A percentile compares a stretch with the other conserved stretches of the same genome.
These are phyloP conservation scores for Candida nitratophila DNA, from an alignment of 805 yeast species.

Conservation along the genomic window DNA sequence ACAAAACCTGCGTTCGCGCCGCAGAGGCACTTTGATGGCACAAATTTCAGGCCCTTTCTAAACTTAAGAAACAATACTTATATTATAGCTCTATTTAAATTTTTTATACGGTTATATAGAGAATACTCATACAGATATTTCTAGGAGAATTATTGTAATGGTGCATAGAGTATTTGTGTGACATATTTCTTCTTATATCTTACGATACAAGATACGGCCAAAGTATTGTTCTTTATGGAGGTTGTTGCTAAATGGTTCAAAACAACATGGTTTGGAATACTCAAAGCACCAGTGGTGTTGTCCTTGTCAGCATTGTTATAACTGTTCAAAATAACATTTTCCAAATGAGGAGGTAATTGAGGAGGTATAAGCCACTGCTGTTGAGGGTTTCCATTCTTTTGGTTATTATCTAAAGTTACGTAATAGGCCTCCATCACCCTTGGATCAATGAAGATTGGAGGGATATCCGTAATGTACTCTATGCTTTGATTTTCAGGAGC, in stretches of 20 bases:
- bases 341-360: slow-evolving; percentile 93
- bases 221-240: slow-evolving; percentile 84
- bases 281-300: slow-evolving; percentile 82
- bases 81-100: no score
- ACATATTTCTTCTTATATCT: slow-evolving; percentile 84
- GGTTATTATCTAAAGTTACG: slow-evolving; percentile 64
- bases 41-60: no score
- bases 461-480: slow-evolving; percentile 61
- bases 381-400: slow-evolving; percentile 44
- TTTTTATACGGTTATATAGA: no score
- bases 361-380: slow-evolving; percentile 76
- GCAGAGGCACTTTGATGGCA: neutral
- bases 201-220: slow-evolving; percentile 88
- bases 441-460: slow-evolving; percentile 80
- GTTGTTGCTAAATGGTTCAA: slow-evolving; percentile 94
- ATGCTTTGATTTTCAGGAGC: slow-evolving; percentile 19
- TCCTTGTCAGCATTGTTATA: slow-evolving; percentile 56
- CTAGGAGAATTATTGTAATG: slow-evolving; percentile 41
- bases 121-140: no score
- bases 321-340: slow-evolving; percentile 83
- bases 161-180: slow-evolving; percentile 89
- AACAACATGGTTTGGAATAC: slow-evolving; percentile 93
- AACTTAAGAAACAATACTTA: no score
- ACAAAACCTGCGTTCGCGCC: neutral
- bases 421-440: slow-evolving; percentile 84